A percentile compares a stretch with the other conserved stretches of the same genome.
phyloP scores from a whole-genome alignment of 108 stramenopile species.

The Fragilaria crotonensis region DNA sequence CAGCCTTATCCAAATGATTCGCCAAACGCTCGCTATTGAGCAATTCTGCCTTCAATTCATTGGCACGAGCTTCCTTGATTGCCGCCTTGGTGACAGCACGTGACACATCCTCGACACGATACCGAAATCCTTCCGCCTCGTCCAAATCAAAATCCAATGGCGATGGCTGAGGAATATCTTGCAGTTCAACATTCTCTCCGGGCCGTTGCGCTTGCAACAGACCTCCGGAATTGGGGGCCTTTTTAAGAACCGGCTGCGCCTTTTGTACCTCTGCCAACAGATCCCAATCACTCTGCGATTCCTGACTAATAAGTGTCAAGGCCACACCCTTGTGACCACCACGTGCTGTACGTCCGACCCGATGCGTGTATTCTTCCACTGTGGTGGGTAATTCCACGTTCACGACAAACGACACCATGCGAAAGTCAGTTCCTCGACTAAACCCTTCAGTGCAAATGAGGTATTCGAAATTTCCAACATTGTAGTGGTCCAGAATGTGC shows the following conservation, averaged over 20 bases:
- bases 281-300: constrained; percentile 43
- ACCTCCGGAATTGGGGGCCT: constrained; percentile 21
- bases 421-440: constrained; percentile 94
- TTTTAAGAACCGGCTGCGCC: constrained; percentile 67
- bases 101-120: constrained; percentile 92
- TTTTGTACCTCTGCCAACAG: constrained; percentile 59
- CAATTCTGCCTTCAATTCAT: constrained; percentile 91
- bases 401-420: constrained; percentile 91
- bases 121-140: constrained; percentile 95
- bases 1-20: constrained; percentile 89
- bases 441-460: constrained; percentile 97
- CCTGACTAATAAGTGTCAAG: constrained; percentile 71
- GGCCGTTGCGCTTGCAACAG: constrained; percentile 34
- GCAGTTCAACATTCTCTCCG: constrained; percentile 19
- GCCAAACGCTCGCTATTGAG: constrained; percentile 89
- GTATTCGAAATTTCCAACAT: constrained; percentile 98
- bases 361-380: constrained; percentile 87
- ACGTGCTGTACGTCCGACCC: constrained; percentile 97
- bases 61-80: constrained; percentile 86
- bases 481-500: constrained; percentile 95
- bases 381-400: constrained; percentile 95
- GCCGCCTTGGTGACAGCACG: constrained; percentile 83
- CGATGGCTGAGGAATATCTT: constrained; percentile 71
- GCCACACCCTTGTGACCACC: constrained; percentile 94
- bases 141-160: constrained; percentile 90